Base-by-base conservation (phyloP, 352 stramenopile genomes). In the Pythium guiyangense region DNA sequence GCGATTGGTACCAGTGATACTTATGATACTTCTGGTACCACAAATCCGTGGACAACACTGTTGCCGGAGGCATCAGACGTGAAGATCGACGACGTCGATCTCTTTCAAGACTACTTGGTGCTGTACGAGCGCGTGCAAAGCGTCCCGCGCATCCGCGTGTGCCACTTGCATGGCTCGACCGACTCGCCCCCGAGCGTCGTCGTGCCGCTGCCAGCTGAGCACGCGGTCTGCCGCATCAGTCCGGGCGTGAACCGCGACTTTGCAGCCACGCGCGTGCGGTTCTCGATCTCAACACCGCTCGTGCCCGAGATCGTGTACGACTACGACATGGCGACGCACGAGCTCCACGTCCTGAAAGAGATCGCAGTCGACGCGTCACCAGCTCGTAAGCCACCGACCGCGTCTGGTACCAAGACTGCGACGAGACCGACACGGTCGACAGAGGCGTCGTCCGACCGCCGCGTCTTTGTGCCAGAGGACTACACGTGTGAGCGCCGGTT, bases 51-150 rank as follows among this genome's bases (percentile, higher is more conserved):
- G 81, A 29, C 67, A 31, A 79, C 69, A 17, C 66, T 88, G 39
- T 46, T 93, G 14, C 68, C 79, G 2, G 76, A 89, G 31, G 57
- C 80, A 0, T 31, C 57, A 31, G 71, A 86, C 31, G 83, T 91
- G 15, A 94, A 96, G 58, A 90, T 96, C 58, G 88, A 96, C 42
- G 88, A 96, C 54, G 72, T 96, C 11, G 88, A 96, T 60, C 53
- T 96, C 22, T 92, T 92, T 48, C 49, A 85, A n/a, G 59, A 88
- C 8, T 86, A 81, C 44, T 53, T 96, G 31, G 82, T 96, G 40
- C 61, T 96, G 2, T 96, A 93, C 29, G 86, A 94, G 64, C 84
- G 86, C 12, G 71, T 81, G 12, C 59, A 73, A 25, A 90, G 82
- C 54, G 63, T 90, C 12, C 82, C 79, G 15, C 79, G 78, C 20